phyloP scores from a whole-genome alignment of 2,329 filamentous ascomycete species.

The Colletotrichum trifolii region DNA sequence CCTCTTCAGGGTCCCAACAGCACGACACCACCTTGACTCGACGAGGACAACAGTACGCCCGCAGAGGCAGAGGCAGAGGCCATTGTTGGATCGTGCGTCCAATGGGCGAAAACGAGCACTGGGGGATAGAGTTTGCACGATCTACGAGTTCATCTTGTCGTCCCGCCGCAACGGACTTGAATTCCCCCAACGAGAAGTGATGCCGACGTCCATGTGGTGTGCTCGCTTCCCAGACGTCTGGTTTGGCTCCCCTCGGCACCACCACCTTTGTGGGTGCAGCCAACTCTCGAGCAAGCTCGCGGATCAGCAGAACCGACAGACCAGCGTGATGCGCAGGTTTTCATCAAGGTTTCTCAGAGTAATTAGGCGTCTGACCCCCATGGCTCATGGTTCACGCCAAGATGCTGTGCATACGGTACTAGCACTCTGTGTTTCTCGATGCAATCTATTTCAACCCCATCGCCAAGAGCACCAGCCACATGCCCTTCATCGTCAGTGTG shows the following conservation, averaged over 20 bases:
- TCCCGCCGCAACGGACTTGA: constrained; percentile 14
- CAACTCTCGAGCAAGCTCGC: too few species aligned
- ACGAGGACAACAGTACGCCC: constrained; percentile 7
- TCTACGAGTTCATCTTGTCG: constrained; percentile 24
- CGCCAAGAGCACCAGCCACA: constrained; percentile 26
- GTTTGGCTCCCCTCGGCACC: not conserved
- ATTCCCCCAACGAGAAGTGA: constrained; percentile 5
- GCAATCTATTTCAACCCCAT: constrained; percentile 19
- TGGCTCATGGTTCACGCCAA: constrained; percentile 2
- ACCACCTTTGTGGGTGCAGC: too few species aligned
- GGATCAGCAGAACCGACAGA: too few species aligned
- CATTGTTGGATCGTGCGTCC: constrained; percentile 5
- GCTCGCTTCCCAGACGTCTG: not conserved
- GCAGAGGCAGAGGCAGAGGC: constrained; percentile 10
- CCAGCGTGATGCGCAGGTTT: not conserved
- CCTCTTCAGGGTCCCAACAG: constrained; percentile 1
- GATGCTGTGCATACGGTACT: not conserved
- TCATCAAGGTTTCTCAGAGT: not conserved
- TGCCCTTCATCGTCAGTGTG: constrained; percentile 1
- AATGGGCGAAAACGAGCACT: constrained; percentile 20
- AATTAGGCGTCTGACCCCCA: not conserved
- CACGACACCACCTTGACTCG: constrained; percentile 18
- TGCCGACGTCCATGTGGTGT: not conserved
- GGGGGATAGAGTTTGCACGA: constrained; percentile 14
- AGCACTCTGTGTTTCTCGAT: constrained; percentile 12